Conservation (phyloP, 176 grass and related monocot species). For the Hordeum marinum region DNA sequence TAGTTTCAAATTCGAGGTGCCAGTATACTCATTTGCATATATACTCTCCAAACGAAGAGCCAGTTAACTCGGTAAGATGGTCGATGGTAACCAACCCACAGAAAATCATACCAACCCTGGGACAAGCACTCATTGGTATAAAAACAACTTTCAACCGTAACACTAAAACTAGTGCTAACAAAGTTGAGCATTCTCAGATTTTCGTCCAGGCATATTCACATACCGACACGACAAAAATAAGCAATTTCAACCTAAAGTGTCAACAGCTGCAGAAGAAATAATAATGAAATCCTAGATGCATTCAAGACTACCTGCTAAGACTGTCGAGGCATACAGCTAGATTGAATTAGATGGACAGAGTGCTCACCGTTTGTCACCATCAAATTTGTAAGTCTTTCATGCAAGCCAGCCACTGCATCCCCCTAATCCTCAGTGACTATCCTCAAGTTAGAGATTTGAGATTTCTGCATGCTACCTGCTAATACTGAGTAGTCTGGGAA, state of each 20-base stretch:
- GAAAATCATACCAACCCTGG: background rate
- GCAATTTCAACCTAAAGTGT: background rate
- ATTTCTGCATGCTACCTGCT: conserved; percentile 49
- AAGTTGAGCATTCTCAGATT: background rate
- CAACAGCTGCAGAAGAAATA: conserved; percentile 6
- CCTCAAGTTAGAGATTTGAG: conserved; percentile 9
- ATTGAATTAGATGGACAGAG: conserved; percentile 1
- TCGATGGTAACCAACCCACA: background rate
- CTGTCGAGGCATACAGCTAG: background rate
- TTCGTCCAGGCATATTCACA: background rate
- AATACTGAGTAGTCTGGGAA: conserved; percentile 41
- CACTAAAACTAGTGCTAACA: background rate
- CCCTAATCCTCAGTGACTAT: conserved; percentile 25
- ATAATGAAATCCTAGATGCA: conserved; percentile 24
- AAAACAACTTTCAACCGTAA: background rate
- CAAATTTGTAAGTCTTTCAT: conserved; percentile 21
- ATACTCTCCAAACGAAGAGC: background rate
- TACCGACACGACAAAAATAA: background rate
- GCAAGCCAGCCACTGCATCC: conserved; percentile 19
- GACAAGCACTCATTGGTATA: background rate
- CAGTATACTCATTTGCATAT: background rate
- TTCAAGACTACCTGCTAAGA: conserved; percentile 4
- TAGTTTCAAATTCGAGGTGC: background rate
- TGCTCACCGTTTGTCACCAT: conserved; percentile 25
- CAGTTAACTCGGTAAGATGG: background rate